phyloP scores from a whole-genome alignment of 2,329 filamentous ascomycete species.

The Xylariaceae sp. region DNA sequence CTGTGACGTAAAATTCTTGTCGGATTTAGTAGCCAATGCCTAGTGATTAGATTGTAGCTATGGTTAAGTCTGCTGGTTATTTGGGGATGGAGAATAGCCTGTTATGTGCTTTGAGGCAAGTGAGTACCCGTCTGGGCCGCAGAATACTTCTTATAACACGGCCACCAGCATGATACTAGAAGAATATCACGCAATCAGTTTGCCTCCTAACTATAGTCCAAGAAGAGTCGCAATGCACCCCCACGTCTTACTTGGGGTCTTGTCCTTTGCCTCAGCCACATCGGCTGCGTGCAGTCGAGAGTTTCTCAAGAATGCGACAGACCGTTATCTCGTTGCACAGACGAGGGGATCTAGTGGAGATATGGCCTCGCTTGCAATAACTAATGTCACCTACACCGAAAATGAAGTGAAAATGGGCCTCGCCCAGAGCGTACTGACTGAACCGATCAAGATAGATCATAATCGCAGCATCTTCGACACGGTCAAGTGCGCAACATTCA shows the following conservation, averaged over 20 bases:
- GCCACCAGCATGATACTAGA: too few species aligned
- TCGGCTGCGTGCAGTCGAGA: constrained; percentile 26
- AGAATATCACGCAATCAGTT: too few species aligned
- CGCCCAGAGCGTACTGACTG: constrained; percentile 35
- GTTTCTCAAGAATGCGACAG: constrained; percentile 31
- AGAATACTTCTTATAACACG: too few species aligned
- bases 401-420: constrained; percentile 39
- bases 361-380: constrained; percentile 22
- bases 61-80: constrained; percentile 11
- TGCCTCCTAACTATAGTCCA: background rate
- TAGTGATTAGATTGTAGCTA: background rate
- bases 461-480: constrained; percentile 43
- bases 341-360: constrained; percentile 26
- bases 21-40: background rate
- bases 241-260: background rate
- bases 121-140: background rate
- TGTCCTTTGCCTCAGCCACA: constrained; percentile 1
- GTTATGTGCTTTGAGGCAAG: background rate
- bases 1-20: constrained; percentile 9
- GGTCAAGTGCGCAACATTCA: constrained; percentile 46
- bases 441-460: constrained; percentile 42
- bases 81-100: constrained; percentile 13
- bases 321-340: constrained; percentile 36
- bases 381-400: constrained; percentile 39
- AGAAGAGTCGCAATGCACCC: background rate